Base-by-base conservation (phyloP, 768 basidiomycete genomes). In the Lactarius trivialis region DNA sequence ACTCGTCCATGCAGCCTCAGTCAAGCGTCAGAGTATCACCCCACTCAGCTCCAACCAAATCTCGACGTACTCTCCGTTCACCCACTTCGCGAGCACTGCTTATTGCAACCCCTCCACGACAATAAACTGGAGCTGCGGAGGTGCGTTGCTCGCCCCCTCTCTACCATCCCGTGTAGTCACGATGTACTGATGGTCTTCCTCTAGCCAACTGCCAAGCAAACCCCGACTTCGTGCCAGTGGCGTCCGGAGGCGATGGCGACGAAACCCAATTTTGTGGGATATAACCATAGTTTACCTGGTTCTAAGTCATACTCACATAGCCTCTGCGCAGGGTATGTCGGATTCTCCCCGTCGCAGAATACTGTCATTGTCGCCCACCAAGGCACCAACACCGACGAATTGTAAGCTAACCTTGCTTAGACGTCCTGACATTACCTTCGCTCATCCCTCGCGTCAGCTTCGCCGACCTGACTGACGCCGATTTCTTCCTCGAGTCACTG, bases 141-240 rank as follows among this genome's bases (percentile, higher is more conserved):
- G 73, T 64, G 68, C 14, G 70, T 63, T 19, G 9, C n/a, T 32
- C 4, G 14, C 4, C 21, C 12, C 19, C 28, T 14, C 7, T 14
- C 14, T n/a, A 6, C 26, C 5, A 7, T 21, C 9, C 26, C 11
- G 21, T n/a, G 33, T 32, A 12, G 3, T 26, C 12, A 21, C 15
- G 21, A 8, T 19, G 30, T 41, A 32, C 36, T 49, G 26, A 43
- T 26, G 56, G 15, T 26, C 1, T 6, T 61, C 26, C 21, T 17
- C 4, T 39, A 81, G 79, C 71, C 15, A 76, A 80, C 67, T 84
- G 82, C 67, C 48, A 75, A 1, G 81, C 78, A 3, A 82, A 79
- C 67, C 70, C 79, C 3, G 60, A 64, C n/a, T 85, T 85, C 63
- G 55, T 74, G 33, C 79, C 82, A 0, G 70, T 77, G 30, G 81